These are phyloP conservation scores for Trypanosoma platydactyli DNA, from an alignment of 208 protist species.

Conservation along the genomic window DNA sequence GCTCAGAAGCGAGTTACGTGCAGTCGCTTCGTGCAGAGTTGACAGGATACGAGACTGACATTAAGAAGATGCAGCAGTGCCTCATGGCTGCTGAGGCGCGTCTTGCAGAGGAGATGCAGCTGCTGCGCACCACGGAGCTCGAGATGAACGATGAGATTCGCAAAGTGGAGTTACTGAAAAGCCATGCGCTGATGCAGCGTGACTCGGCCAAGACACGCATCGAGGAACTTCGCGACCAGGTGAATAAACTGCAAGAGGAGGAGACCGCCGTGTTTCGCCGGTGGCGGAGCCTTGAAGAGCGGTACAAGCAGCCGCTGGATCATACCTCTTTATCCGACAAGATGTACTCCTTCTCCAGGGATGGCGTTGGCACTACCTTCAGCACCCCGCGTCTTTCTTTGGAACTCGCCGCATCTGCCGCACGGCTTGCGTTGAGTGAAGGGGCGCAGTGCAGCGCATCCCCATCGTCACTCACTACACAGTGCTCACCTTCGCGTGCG, in stretches of 20 bases:
- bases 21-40: conserved; percentile 17
- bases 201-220: background rate
- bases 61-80: background rate
- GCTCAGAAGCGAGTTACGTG: conserved; percentile 2
- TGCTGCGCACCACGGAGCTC: background rate
- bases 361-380: conserved; percentile 5
- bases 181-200: conserved; percentile 9
- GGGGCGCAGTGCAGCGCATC: background rate
- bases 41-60: conserved; percentile 1
- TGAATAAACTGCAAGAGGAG: conserved; percentile 6
- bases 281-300: conserved; percentile 21
- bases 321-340: background rate
- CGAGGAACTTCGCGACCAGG: conserved; percentile 7
- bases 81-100: background rate
- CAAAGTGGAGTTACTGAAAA: background rate
- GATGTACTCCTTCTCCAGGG: conserved; percentile 18
- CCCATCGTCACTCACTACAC: background rate
- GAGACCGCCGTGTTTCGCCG: conserved; percentile 12
- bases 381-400: conserved; percentile 6
- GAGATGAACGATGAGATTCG: conserved; percentile 16
- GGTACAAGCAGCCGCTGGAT: background rate
- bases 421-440: background rate
- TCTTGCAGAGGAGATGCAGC: conserved; percentile 10
- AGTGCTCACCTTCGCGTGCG: background rate
- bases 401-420: conserved; percentile 7